Conservation (phyloP, 2,329 filamentous ascomycete species). For the Colletotrichum scovillei region DNA sequence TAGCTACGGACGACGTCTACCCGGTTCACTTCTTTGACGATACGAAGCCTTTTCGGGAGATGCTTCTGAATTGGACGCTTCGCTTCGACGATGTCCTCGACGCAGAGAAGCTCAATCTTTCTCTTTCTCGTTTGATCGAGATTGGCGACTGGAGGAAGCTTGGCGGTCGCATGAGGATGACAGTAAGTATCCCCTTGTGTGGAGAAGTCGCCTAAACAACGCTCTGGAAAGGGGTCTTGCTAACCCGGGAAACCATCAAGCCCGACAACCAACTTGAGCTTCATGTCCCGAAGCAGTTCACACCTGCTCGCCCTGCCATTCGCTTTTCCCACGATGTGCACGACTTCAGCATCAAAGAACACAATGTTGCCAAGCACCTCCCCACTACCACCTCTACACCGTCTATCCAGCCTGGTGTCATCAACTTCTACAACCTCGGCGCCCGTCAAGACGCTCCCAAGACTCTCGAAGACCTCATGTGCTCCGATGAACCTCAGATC, state of each 20-base stretch:
- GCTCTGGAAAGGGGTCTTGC: background rate
- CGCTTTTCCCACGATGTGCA: conserved; percentile 51
- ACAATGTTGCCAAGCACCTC: conserved; percentile 52
- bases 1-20: conserved; percentile 42
- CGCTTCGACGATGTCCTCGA: conserved; percentile 61
- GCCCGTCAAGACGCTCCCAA: conserved; percentile 33
- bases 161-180: conserved; percentile 55
- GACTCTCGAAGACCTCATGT: conserved; percentile 52
- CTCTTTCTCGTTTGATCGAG: conserved; percentile 51
- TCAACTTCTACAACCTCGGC: conserved; percentile 37
- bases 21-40: conserved; percentile 48
- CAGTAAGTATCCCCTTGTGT: conserved; percentile 40
- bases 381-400: conserved; percentile 43
- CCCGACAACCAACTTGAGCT: conserved; percentile 43
- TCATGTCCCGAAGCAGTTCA: conserved; percentile 46
- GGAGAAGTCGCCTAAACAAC: too few relatives aligned
- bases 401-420: conserved; percentile 32
- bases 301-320: conserved; percentile 49
- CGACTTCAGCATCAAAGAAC: conserved; percentile 50
- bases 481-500: conserved; percentile 56
- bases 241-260: background rate
- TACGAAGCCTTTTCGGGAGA: conserved; percentile 37
- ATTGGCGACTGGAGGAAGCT: conserved; percentile 59
- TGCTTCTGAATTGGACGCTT: conserved; percentile 48
- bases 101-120: conserved; percentile 46